These are phyloP conservation scores for Nitzschia sp. DNA, from an alignment of 108 stramenopile species.

Conservation along the genomic window DNA sequence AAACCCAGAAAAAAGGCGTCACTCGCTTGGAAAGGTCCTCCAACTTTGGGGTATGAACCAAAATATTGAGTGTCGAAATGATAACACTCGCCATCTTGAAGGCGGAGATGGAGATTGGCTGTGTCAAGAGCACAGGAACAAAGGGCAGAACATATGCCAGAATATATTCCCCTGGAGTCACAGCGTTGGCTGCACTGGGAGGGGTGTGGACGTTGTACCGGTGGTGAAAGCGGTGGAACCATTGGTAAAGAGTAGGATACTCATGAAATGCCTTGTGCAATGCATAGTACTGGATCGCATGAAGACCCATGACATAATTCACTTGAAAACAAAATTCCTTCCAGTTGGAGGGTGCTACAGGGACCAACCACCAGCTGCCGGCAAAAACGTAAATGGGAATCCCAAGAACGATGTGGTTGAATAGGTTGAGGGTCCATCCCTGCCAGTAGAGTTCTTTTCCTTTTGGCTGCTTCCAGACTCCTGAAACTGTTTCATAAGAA, in stretches of 20 bases:
- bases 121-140: slow-evolving; percentile 10
- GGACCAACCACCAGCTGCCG: background rate
- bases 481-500: slow-evolving; percentile 19
- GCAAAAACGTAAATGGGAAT: slow-evolving; percentile 34
- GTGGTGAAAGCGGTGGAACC: slow-evolving; percentile 34
- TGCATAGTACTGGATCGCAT: slow-evolving; percentile 26
- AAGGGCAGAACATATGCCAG: slow-evolving; percentile 42
- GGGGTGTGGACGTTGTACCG: slow-evolving; percentile 29
- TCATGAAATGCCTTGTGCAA: slow-evolving; percentile 38
- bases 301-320: slow-evolving; percentile 17
- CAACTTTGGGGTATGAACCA: slow-evolving; percentile 43
- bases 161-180: slow-evolving; percentile 30
- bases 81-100: slow-evolving; percentile 1
- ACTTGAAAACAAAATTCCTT: background rate
- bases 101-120: background rate
- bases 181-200: slow-evolving; percentile 41
- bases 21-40: slow-evolving; percentile 15
- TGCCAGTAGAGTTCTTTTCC: slow-evolving; percentile 26
- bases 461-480: slow-evolving; percentile 29
- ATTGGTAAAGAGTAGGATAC: slow-evolving; percentile 9
- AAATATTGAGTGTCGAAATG: slow-evolving; percentile 22
- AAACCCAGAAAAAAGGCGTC: slow-evolving; percentile 30
- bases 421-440: slow-evolving; percentile 21
- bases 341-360: background rate
- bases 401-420: slow-evolving; percentile 32